phyloP scores from a whole-genome alignment of 208 protist species.

The Crithidia expoeki region DNA sequence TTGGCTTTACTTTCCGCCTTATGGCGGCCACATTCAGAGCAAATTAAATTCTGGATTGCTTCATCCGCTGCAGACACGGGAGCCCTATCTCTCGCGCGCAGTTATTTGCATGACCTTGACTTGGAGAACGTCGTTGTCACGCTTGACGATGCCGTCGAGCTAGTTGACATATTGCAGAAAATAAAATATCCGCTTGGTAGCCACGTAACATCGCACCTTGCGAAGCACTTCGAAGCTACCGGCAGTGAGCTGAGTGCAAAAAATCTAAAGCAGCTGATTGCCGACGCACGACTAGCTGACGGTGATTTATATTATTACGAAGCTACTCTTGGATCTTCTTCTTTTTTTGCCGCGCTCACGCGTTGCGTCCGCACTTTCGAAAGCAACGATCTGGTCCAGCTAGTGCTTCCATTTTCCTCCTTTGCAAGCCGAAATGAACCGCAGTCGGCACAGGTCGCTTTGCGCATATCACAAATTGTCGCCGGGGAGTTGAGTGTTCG shows the following conservation, averaged over 20 bases:
- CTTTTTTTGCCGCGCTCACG: constrained; percentile 18
- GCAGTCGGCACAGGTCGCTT: background rate
- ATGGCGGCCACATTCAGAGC: constrained; percentile 71
- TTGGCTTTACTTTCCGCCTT: constrained; percentile 24
- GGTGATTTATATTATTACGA: constrained; percentile 26
- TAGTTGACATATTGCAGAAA: constrained; percentile 20
- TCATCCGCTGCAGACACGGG: constrained; percentile 32
- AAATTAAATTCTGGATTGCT: constrained; percentile 64
- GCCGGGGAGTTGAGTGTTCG: constrained; percentile 7
- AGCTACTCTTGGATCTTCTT: background rate
- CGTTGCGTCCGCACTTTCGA: constrained; percentile 9
- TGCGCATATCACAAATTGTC: constrained; percentile 2
- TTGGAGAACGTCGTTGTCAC: constrained; percentile 22
- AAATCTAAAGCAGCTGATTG: constrained; percentile 15
- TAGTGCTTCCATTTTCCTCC: constrained; percentile 10
- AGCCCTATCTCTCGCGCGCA: constrained; percentile 22
- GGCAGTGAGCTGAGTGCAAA: constrained; percentile 6
- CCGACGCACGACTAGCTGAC: constrained; percentile 10
- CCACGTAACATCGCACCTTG: constrained; percentile 14
- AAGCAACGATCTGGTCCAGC: constrained; percentile 16
- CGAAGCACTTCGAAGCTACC: constrained; percentile 22
- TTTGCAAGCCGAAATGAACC: background rate
- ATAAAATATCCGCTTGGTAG: constrained; percentile 32
- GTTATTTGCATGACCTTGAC: constrained; percentile 31
- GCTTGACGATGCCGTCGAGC: constrained; percentile 35